phyloP scores from a whole-genome alignment of 306 rosid species.

The Macrotyloma uniflorum region DNA sequence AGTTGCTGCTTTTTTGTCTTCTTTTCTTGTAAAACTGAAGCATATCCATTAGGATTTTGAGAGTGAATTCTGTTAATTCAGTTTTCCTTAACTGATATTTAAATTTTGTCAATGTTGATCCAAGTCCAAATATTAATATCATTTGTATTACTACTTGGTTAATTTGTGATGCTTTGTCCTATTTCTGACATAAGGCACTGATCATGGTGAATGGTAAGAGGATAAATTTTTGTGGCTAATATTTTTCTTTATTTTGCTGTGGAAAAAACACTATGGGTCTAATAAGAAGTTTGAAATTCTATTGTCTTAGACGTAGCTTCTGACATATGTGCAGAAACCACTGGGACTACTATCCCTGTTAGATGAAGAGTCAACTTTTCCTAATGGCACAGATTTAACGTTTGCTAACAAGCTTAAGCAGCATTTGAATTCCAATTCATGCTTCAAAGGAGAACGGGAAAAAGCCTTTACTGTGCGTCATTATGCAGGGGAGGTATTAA shows the following conservation, averaged over 20 bases:
- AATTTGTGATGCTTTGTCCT: background rate
- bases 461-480: slow-evolving; percentile 86
- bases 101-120: background rate
- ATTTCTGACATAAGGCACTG: slow-evolving; percentile 13
- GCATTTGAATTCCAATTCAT: slow-evolving; percentile 75
- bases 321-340: slow-evolving; percentile 76
- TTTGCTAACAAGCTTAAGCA: slow-evolving; percentile 97
- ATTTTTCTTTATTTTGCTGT: background rate
- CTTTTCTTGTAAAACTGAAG: background rate
- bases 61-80: background rate
- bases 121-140: background rate
- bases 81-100: background rate
- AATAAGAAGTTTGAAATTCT: slow-evolving; percentile 20
- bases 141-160: background rate
- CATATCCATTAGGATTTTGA: background rate
- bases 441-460: slow-evolving; percentile 90
- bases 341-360: slow-evolving; percentile 90
- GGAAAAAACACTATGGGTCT: background rate
- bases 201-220: slow-evolving; percentile 6
- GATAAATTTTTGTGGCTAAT: background rate
- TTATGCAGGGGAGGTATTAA: slow-evolving; percentile 98
- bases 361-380: slow-evolving; percentile 98
- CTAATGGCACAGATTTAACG: slow-evolving; percentile 92
- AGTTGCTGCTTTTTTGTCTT: background rate
- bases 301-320: slow-evolving; percentile 34